Percentiles rank a stretch among this genome's conserved stretches.
Evolutionary conservation across 148 eudicot genomes (phyloP).

Genomic region (Simmondsia chinensis): DNA sequence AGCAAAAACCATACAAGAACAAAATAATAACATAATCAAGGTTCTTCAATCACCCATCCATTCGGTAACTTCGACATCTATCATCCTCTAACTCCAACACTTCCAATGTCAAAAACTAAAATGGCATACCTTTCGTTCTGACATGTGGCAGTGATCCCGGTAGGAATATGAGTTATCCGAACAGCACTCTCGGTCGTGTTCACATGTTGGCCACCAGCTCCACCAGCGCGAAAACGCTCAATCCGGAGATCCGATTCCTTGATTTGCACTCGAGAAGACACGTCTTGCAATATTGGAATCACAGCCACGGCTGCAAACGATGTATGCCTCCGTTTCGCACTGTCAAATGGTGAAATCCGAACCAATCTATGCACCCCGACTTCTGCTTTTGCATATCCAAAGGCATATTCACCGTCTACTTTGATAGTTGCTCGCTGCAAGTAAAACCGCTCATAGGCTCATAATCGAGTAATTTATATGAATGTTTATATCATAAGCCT

Average conservation of each 20-base stretch:
- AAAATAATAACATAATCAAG: neutral
- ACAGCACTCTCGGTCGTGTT: slow-evolving; percentile 97
- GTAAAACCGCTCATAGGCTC: slow-evolving; percentile 4
- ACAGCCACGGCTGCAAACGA: slow-evolving; percentile 99
- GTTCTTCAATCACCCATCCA: too few species aligned
- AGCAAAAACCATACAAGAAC: neutral
- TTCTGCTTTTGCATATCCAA: slow-evolving; percentile 97
- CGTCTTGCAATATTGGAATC: slow-evolving; percentile 80
- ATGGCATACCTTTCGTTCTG: slow-evolving; percentile 80
- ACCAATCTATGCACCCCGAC: slow-evolving; percentile 91
- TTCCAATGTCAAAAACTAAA: neutral
- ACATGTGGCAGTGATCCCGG: slow-evolving; percentile 73
- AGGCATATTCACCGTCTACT: slow-evolving; percentile 90
- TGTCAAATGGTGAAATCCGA: slow-evolving; percentile 91
- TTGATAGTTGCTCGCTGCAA: slow-evolving; percentile 84
- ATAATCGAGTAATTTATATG: too few species aligned
- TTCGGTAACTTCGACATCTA: too few species aligned
- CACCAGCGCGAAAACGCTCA: slow-evolving; percentile 85
- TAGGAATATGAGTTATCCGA: slow-evolving; percentile 88
- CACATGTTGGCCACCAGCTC: slow-evolving; percentile 88
- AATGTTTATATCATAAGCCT: too few species aligned
- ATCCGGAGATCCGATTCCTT: slow-evolving; percentile 93
- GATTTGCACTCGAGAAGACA: slow-evolving; percentile 63
- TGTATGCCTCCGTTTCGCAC: slow-evolving; percentile 84
- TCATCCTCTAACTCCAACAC: neutral